These are phyloP conservation scores for Yamadazyma olivae DNA, from an alignment of 805 yeast genomes.

Conservation along the genomic window DNA sequence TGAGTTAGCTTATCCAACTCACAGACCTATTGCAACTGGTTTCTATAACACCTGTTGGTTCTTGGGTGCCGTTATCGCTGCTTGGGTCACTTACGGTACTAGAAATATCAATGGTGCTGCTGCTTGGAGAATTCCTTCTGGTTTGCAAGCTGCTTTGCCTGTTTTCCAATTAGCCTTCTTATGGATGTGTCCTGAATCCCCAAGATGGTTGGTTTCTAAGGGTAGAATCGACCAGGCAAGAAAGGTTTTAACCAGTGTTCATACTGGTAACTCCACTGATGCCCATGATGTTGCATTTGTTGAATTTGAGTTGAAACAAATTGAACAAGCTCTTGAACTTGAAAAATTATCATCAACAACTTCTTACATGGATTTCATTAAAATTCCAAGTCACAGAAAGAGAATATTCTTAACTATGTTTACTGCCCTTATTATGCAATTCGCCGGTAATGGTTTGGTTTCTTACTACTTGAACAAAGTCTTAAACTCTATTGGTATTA, in stretches of 20 bases:
- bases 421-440: slow-evolving; percentile 10
- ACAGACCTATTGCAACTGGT: slow-evolving; percentile 36
- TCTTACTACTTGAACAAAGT: slow-evolving; percentile 50
- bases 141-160: slow-evolving; percentile 47
- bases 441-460: slow-evolving; percentile 49
- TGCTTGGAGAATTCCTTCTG: slow-evolving; percentile 53
- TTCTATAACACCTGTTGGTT: slow-evolving; percentile 49
- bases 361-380: slow-evolving; percentile 11
- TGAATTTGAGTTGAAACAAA: slow-evolving; percentile 12
- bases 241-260: slow-evolving; percentile 31
- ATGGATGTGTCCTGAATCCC: slow-evolving; percentile 46
- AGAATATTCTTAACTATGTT: slow-evolving; percentile 9
- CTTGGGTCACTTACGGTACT: slow-evolving; percentile 26
- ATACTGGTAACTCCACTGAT: slow-evolving; percentile 40
- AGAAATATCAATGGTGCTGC: slow-evolving; percentile 13
- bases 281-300: slow-evolving; percentile 13
- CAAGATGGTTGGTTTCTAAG: slow-evolving; percentile 40
- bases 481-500: slow-evolving; percentile 49
- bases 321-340: slow-evolving; percentile 10
- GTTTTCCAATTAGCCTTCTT: slow-evolving; percentile 32
- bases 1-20: slow-evolving; percentile 48
- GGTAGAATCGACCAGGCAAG: slow-evolving; percentile 43
- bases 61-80: slow-evolving; percentile 49
- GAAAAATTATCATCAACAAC: slow-evolving; percentile 9
- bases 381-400: slow-evolving; percentile 8